phyloP scores from a whole-genome alignment of 495 filamentous ascomycete genomes.

The Penicillium odoratum region DNA sequence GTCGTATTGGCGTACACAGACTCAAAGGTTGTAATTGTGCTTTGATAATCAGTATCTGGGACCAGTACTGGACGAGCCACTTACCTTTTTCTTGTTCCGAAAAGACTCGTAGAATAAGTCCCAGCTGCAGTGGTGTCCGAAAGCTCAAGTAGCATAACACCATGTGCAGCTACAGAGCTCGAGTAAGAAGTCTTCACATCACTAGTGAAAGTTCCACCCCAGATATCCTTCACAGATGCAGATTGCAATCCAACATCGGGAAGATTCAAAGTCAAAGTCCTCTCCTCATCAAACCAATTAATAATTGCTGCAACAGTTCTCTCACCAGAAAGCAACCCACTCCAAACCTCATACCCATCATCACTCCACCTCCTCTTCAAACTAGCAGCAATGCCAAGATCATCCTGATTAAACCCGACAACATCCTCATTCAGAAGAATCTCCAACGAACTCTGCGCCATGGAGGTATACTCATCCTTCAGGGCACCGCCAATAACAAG shows the following conservation, averaged over 20 bases:
- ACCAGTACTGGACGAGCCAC: not conserved
- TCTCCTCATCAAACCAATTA: conserved; percentile 43
- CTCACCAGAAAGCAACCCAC: conserved; percentile 40
- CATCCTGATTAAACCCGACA: conserved; percentile 55
- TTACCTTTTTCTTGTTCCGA: conserved; percentile 26
- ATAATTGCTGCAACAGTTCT: conserved; percentile 43
- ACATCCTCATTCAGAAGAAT: conserved; percentile 52
- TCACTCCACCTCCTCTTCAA: conserved; percentile 37
- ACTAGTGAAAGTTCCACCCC: conserved; percentile 31
- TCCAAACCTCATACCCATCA: conserved; percentile 51
- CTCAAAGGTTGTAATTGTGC: conserved; percentile 27
- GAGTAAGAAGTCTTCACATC: conserved; percentile 41
- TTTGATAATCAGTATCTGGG: not conserved
- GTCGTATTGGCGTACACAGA: conserved; percentile 40
- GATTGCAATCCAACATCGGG: conserved; percentile 41
- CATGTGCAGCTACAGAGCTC: conserved; percentile 39
- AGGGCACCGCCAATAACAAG: conserved; percentile 53
- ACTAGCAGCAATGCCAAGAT: conserved; percentile 45
- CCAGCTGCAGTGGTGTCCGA: conserved; percentile 32
- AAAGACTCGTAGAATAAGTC: conserved; percentile 20
- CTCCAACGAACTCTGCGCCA: conserved; percentile 32
- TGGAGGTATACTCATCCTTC: conserved; percentile 29
- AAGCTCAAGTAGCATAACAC: conserved; percentile 45
- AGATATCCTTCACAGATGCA: conserved; percentile 45
- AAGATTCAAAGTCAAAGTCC: conserved; percentile 40